phyloP scores from a whole-genome alignment of 73 alveolate species.

The Tetrahymena malaccensis region DNA sequence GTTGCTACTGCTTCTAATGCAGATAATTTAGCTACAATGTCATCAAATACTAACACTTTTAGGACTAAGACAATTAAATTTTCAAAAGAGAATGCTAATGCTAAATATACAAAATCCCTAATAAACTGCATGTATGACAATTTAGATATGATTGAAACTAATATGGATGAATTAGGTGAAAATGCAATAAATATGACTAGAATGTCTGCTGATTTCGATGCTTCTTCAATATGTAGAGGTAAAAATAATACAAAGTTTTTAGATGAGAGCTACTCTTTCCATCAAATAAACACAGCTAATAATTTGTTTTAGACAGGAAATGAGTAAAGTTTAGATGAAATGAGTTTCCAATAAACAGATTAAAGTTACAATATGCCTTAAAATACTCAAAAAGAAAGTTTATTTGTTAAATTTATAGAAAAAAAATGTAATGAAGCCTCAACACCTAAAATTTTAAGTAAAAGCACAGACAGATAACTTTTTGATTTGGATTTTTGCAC shows the following conservation, averaged over 20 bases:
- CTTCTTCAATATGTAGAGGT: not conserved
- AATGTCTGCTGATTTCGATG: not conserved
- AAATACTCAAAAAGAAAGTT: not conserved
- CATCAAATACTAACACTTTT: not conserved
- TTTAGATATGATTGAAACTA: not conserved
- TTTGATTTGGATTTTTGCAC: not conserved
- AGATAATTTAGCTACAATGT: not conserved
- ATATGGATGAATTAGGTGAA: not conserved
- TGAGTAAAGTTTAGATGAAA: not conserved
- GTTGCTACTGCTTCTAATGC: not conserved
- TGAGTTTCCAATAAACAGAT: not conserved
- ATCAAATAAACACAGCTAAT: not conserved
- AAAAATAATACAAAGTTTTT: not conserved
- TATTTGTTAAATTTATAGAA: not conserved
- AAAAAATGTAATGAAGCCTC: not conserved
- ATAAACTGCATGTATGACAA: not conserved
- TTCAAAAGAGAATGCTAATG: not conserved
- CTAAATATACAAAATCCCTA: not conserved
- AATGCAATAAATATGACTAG: not conserved
- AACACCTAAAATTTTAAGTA: not conserved
- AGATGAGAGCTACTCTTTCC: not conserved
- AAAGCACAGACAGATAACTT: not conserved
- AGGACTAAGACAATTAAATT: not conserved
- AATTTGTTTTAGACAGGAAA: not conserved
- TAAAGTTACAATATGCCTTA: not conserved